Evolutionary conservation across 805 yeast genomes (phyloP).

Genomic region (Candida tammaniensis): DNA sequence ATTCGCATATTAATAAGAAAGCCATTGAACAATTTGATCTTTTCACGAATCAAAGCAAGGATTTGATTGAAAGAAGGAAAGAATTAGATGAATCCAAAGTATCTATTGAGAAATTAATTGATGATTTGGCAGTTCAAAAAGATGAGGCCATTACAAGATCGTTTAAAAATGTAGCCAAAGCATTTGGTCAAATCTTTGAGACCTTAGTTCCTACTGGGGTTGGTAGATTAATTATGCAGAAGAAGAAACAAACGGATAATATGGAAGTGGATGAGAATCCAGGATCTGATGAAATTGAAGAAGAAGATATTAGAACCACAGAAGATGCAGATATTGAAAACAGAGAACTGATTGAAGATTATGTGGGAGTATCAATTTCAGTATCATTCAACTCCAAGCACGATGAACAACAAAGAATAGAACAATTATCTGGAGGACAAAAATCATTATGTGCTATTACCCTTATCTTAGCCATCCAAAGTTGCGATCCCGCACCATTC

Average conservation of each 20-base stretch:
- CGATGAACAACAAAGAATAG: slow-evolving; percentile 83
- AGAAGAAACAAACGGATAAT: slow-evolving; percentile 24
- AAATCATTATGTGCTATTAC: slow-evolving; percentile 96
- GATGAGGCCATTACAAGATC: slow-evolving; percentile 78
- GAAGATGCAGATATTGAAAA: slow-evolving; percentile 11
- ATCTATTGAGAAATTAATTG: slow-evolving; percentile 71
- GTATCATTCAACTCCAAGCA: slow-evolving; percentile 86
- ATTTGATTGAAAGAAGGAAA: slow-evolving; percentile 57
- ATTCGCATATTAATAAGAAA: slow-evolving; percentile 80
- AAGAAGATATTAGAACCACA: slow-evolving; percentile 9
- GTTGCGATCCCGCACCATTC: slow-evolving; percentile 96
- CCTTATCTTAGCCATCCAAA: slow-evolving; percentile 87
- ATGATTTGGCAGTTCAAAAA: slow-evolving; percentile 70
- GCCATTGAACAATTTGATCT: slow-evolving; percentile 81
- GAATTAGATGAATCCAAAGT: slow-evolving; percentile 69
- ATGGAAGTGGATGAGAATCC: slow-evolving; percentile 15
- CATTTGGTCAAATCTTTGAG: slow-evolving; percentile 73
- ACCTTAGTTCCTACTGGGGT: slow-evolving; percentile 79
- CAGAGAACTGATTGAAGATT: slow-evolving; percentile 45
- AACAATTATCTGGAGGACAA: slow-evolving; percentile 95
- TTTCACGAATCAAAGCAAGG: slow-evolving; percentile 71
- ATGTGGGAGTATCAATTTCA: slow-evolving; percentile 77
- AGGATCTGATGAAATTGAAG: slow-evolving; percentile 17
- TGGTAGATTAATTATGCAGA: slow-evolving; percentile 69
- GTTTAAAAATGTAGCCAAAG: slow-evolving; percentile 69